phyloP scores from a whole-genome alignment of 768 basidiomycete genomes.

The Amanita exitialis region DNA sequence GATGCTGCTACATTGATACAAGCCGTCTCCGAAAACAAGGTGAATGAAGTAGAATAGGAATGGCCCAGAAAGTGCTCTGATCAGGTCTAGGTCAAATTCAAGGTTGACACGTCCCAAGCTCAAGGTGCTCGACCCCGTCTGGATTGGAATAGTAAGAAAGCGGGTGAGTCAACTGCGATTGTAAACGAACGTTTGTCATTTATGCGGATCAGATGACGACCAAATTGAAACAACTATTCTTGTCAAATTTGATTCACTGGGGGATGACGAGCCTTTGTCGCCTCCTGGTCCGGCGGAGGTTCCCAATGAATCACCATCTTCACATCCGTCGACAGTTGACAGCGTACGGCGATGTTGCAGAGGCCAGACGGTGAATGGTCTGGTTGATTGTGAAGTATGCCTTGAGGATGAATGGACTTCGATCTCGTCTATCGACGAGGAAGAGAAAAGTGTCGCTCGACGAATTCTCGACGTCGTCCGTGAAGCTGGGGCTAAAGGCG shows the following conservation, averaged over 20 bases:
- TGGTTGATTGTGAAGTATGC: slow-evolving; percentile 36
- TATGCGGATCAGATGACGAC: slow-evolving; percentile 56
- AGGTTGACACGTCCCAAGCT: slow-evolving; percentile 54
- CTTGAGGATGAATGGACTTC: slow-evolving; percentile 30
- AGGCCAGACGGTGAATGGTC: slow-evolving; percentile 17
- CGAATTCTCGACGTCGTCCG: slow-evolving; percentile 26
- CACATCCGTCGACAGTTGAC: slow-evolving; percentile 34
- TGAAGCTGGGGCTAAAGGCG: slow-evolving; percentile 26
- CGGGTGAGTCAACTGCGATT: slow-evolving; percentile 36
- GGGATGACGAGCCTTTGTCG: slow-evolving; percentile 10
- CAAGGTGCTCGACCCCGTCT: slow-evolving; percentile 43
- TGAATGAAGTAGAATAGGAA: slow-evolving; percentile 15
- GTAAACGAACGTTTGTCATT: neutral
- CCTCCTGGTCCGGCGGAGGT: slow-evolving; percentile 9
- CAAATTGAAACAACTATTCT: slow-evolving; percentile 66
- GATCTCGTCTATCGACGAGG: slow-evolving; percentile 18
- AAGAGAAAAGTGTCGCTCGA: slow-evolving; percentile 19
- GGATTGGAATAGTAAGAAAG: slow-evolving; percentile 88
- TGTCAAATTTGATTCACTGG: slow-evolving; percentile 24
- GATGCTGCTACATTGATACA: slow-evolving; percentile 70
- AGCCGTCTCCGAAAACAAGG: slow-evolving; percentile 76
- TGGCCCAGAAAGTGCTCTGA: neutral
- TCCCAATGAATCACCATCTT: slow-evolving; percentile 12
- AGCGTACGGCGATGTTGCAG: slow-evolving; percentile 41
- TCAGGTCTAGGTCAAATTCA: slow-evolving; percentile 52